Conservation (phyloP, 495 filamentous ascomycete genomes). For the Talaromyces liani region DNA sequence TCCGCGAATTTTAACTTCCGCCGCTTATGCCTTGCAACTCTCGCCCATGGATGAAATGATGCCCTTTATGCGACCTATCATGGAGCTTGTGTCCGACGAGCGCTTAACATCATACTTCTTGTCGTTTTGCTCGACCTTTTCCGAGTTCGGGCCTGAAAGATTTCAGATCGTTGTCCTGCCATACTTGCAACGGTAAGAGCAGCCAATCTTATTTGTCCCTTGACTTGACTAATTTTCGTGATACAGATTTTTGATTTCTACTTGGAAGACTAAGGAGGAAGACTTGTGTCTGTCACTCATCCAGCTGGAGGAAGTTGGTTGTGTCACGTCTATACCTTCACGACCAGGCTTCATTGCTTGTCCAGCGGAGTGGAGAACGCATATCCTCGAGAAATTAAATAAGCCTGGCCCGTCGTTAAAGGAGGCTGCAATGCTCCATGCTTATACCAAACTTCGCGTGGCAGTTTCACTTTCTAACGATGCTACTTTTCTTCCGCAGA, state of each 20-base stretch:
- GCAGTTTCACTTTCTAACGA: constrained; percentile 31
- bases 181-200: constrained; percentile 64
- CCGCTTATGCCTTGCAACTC: constrained; percentile 61
- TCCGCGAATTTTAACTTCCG: constrained; percentile 52
- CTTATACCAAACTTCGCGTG: constrained; percentile 31
- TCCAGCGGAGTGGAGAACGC: constrained; percentile 61
- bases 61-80: constrained; percentile 53
- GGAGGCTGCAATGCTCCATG: constrained; percentile 29
- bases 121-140: constrained; percentile 73
- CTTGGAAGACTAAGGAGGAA: constrained; percentile 63
- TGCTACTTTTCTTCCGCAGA: constrained; percentile 23
- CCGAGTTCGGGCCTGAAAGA: constrained; percentile 61
- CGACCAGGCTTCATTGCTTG: constrained; percentile 51
- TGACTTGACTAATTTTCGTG: not conserved
- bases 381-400: constrained; percentile 58
- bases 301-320: constrained; percentile 51
- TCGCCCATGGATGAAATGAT: constrained; percentile 78
- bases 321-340: constrained; percentile 31
- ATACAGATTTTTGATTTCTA: constrained; percentile 56
- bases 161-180: constrained; percentile 72
- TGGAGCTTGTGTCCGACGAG: constrained; percentile 55
- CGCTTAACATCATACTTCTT: constrained; percentile 63
- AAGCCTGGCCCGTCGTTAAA: constrained; percentile 17
- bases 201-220: not conserved
- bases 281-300: constrained; percentile 64